Conservation (phyloP, 1,284 basidiomycete species). For the Mycena sp. region DNA sequence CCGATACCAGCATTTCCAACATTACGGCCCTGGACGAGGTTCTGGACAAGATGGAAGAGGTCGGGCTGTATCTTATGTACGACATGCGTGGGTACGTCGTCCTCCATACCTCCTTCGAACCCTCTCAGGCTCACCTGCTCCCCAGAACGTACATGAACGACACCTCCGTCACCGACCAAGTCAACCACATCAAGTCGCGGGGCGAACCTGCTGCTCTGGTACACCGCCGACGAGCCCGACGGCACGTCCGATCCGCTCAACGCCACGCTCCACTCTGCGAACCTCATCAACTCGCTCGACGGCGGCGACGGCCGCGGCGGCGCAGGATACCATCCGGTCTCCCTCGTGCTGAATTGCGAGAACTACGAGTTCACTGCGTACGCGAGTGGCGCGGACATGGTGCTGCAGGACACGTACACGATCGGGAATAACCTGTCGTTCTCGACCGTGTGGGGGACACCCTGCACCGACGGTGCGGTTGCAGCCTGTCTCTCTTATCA, state of each 20-base stretch:
- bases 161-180: conserved; percentile 71
- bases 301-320: conserved; percentile 45
- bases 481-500: not conserved
- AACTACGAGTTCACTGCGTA: conserved; percentile 73
- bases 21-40: conserved; percentile 63
- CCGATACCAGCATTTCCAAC: conserved; percentile 71
- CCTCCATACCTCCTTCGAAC: not conserved
- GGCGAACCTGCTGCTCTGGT: conserved; percentile 80
- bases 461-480: conserved; percentile 32
- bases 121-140: not conserved
- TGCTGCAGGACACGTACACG: conserved; percentile 60
- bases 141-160: conserved; percentile 69
- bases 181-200: conserved; percentile 70
- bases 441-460: conserved; percentile 58
- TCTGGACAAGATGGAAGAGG: conserved; percentile 74
- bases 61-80: conserved; percentile 80
- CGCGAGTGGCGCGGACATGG: conserved; percentile 66
- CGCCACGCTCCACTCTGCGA: conserved; percentile 64
- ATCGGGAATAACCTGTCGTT: conserved; percentile 76
- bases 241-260: conserved; percentile 73
- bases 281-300: conserved; percentile 74
- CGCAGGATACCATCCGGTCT: conserved; percentile 74
- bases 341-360: conserved; percentile 78
- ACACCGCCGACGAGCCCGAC: conserved; percentile 81
- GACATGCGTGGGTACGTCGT: conserved; percentile 73